Evolutionary conservation across 176 grass and related monocot species (phyloP), one percentile per base, ranked within the genome.

Genomic region (Guadua angustifolia): DNA sequence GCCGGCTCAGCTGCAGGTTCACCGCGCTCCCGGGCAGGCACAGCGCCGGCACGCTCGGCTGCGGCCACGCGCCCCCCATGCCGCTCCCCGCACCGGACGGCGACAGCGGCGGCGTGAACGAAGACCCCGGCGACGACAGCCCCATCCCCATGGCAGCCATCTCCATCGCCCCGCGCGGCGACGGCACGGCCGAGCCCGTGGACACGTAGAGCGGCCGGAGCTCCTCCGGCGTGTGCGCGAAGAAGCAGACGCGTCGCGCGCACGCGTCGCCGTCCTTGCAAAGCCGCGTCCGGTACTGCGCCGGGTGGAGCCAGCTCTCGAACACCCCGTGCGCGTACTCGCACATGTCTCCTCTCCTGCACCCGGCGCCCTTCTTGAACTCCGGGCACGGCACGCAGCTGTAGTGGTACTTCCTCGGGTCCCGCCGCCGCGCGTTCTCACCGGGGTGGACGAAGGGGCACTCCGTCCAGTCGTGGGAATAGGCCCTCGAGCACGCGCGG

Each of bases 241-340:
- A 94, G 88, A 94, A 94, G 81, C 93, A 94, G 75, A 94, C 93
- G 52, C 93, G 93, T 8, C 93, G 90, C 12, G 82, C 77, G 71
- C 93, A 94, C 1, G 42, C 86, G 26, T 79, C 74, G 55, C 89
- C 93, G 29, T 94, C 93, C 88, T 94, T 94, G 74, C 93, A 94
- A 12, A 92, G 79, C 3, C 93, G 62, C 18, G 90, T 94, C 75
- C 93, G 69, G 74, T 94, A 94, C 88, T 94, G 93, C 46, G 93
- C 93, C 67, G 93, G 93, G 87, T 94, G 93, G 73, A 94, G 93
- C 93, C 90, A 94, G 61, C 89, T 90, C 90, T 94, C 93, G 66
- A 94, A 94, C 90, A 94, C 93, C 82, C 93, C 93, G 78, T 94
- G 93, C 50, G 93, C 93, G 26, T 94, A 94, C 82, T 94, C 93